Conservation (phyloP, 768 basidiomycete genomes). For the Infundibulicybe gibba region DNA sequence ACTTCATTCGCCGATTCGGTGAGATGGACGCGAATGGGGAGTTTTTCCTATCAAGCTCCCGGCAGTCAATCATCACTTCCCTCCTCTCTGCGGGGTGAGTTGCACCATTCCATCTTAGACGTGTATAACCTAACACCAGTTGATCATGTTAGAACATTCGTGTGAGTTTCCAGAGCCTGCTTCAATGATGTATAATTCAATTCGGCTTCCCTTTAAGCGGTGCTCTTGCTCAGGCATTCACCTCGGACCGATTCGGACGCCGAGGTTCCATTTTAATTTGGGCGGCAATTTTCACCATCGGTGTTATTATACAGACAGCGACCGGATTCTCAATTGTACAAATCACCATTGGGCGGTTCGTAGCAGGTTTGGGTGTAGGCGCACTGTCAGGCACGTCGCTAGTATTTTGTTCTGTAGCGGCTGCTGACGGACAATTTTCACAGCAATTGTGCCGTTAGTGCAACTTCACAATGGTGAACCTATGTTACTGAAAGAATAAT, state of each 20-base stretch:
- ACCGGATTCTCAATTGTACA: constrained; percentile 58
- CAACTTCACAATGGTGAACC: neutral
- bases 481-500: constrained; percentile 1
- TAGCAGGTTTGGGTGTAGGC: constrained; percentile 77
- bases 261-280: constrained; percentile 74
- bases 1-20: constrained; percentile 71
- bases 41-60: constrained; percentile 50
- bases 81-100: constrained; percentile 70
- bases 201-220: constrained; percentile 31
- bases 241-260: constrained; percentile 72
- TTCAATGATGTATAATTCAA: constrained; percentile 7
- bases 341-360: constrained; percentile 68
- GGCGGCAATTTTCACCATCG: constrained; percentile 69
- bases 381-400: constrained; percentile 54
- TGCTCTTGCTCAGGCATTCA: constrained; percentile 68
- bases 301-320: constrained; percentile 67
- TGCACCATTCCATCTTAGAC: neutral
- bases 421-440: constrained; percentile 1
- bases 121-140: neutral
- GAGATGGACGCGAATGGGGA: constrained; percentile 41
- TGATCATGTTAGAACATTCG: constrained; percentile 37
- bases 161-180: constrained; percentile 27
- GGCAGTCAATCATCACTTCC: constrained; percentile 78
- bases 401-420: neutral
- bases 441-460: constrained; percentile 50